Evolutionary conservation across 768 basidiomycete species (phyloP).

Genomic region (Ramaria rubella): DNA sequence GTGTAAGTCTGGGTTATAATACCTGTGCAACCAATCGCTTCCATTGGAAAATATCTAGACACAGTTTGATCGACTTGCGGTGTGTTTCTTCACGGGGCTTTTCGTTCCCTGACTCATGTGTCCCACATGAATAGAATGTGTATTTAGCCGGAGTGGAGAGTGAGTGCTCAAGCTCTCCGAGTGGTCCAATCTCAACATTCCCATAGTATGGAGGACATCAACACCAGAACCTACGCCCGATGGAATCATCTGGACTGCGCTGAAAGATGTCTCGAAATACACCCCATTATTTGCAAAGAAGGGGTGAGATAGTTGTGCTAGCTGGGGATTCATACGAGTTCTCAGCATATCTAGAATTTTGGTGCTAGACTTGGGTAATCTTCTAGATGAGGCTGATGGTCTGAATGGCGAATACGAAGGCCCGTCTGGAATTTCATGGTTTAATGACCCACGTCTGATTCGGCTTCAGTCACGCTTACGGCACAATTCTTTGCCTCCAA

Average conservation of each 20-base stretch:
- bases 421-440: background rate
- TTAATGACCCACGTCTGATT: background rate
- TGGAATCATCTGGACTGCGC: slow-evolving; percentile 10
- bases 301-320: background rate
- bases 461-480: background rate
- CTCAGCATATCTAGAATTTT: background rate
- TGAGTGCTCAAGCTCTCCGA: background rate
- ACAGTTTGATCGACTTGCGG: slow-evolving; percentile 10
- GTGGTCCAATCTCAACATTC: background rate
- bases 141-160: background rate
- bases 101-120: background rate
- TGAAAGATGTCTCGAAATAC: slow-evolving; percentile 11
- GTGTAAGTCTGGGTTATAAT: background rate
- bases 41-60: background rate
- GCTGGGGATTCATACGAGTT: background rate
- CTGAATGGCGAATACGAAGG: slow-evolving; percentile 11
- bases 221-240: slow-evolving; percentile 12
- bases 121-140: background rate
- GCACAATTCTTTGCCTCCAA: slow-evolving; percentile 7
- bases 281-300: slow-evolving; percentile 6
- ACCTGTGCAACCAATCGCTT: background rate
- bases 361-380: slow-evolving; percentile 7
- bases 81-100: background rate
- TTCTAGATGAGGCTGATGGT: slow-evolving; percentile 5
- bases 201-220: slow-evolving; percentile 11